A percentile compares a stretch with the other conserved stretches of the same genome.
phyloP scores from a whole-genome alignment of 176 grass and related monocot species.

The Cocos nucifera region DNA sequence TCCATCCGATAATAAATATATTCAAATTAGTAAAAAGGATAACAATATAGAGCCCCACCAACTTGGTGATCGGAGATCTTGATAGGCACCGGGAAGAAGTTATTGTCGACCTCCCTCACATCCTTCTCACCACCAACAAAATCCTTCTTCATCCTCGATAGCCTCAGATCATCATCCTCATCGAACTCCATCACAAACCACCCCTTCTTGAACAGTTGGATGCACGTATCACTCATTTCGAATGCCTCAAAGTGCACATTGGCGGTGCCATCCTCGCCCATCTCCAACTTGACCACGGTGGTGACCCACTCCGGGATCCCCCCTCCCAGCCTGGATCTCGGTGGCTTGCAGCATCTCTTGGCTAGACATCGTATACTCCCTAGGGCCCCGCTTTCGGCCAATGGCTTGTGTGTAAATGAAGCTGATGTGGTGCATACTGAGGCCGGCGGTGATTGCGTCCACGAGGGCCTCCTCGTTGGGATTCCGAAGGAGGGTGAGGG shows the following conservation, averaged over 20 bases:
- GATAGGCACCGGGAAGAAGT: slow-evolving; percentile 86
- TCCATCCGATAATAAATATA: no score
- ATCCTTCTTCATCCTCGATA: slow-evolving; percentile 59
- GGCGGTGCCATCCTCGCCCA: slow-evolving; percentile 41
- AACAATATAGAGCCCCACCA: background rate
- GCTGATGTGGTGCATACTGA: slow-evolving; percentile 65
- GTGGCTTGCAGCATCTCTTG: slow-evolving; percentile 71
- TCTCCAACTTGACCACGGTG: slow-evolving; percentile 73
- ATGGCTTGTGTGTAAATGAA: slow-evolving; percentile 86
- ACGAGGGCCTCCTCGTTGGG: slow-evolving; percentile 61
- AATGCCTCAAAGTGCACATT: slow-evolving; percentile 94
- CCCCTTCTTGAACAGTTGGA: slow-evolving; percentile 33
- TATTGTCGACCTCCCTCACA: slow-evolving; percentile 75
- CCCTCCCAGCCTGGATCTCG: slow-evolving; percentile 46
- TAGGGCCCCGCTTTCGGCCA: slow-evolving; percentile 48
- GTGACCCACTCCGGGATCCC: slow-evolving; percentile 66
- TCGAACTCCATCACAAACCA: slow-evolving; percentile 32
- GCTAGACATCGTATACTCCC: slow-evolving; percentile 70
- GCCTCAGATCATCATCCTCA: slow-evolving; percentile 47
- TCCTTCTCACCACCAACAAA: slow-evolving; percentile 68
- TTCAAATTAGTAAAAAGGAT: background rate
- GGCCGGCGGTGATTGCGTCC: slow-evolving; percentile 57
- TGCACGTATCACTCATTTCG: slow-evolving; percentile 73
- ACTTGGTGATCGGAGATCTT: slow-evolving; percentile 96
- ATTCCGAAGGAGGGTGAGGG: slow-evolving; percentile 44